Percentiles rank a stretch among this genome's conserved stretches.
These are phyloP conservation scores for Aethionema arabicum DNA, from an alignment of 345 rosid species.

Conservation along the genomic window DNA sequence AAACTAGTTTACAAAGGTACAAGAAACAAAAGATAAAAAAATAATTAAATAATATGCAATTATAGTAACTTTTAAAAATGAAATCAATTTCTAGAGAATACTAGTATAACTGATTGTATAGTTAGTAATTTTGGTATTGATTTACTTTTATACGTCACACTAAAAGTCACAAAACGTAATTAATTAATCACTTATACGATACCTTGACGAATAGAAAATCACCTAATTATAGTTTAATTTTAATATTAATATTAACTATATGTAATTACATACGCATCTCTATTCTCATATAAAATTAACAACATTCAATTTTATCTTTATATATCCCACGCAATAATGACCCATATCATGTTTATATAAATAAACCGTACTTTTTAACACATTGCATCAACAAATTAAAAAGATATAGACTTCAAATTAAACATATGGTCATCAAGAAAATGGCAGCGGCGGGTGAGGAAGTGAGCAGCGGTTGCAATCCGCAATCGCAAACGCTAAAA, in stretches of 20 bases:
- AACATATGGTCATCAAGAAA: constrained; percentile 2
- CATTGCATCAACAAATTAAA: no score
- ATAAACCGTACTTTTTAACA: no score
- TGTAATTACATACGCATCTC: neutral
- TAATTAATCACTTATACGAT: constrained; percentile 7
- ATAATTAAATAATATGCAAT: neutral
- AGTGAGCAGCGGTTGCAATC: neutral
- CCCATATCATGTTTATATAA: no score
- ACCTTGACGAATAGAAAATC: neutral
- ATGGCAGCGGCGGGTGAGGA: neutral
- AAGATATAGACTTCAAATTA: no score
- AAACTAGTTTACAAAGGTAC: no score
- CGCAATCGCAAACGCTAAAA: neutral
- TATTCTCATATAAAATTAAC: no score
- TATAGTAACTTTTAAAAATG: neutral
- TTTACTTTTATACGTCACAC: constrained; percentile 4
- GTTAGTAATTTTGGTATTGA: neutral
- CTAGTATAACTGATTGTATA: neutral
- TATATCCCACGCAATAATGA: no score
- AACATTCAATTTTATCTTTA: no score
- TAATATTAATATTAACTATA: no score
- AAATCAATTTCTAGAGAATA: neutral
- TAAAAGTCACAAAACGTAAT: constrained; percentile 4
- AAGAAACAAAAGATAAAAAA: no score
- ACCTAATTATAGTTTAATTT: neutral